These are phyloP conservation scores for Penicillium digitatum DNA, from an alignment of 2,329 filamentous ascomycete species.

Conservation along the genomic window DNA sequence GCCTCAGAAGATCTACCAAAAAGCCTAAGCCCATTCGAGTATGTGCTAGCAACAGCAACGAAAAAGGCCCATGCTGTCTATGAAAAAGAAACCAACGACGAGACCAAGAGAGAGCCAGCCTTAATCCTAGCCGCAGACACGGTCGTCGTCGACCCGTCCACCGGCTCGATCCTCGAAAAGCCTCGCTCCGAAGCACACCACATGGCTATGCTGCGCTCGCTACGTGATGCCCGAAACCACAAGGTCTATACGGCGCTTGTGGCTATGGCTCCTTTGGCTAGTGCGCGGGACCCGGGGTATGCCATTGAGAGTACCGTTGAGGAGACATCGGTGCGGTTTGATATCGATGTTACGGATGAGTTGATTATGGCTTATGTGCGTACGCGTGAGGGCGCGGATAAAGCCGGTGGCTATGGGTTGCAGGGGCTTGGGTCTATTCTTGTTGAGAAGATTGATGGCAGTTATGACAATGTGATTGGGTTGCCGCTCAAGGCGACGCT, in stretches of 20 bases:
- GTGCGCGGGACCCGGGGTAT: conserved; percentile 80
- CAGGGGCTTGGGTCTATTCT: conserved; percentile 84
- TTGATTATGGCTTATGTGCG: conserved; percentile 65
- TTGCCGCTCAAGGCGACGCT: conserved; percentile 75
- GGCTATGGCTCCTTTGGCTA: conserved; percentile 75
- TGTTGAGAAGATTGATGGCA: conserved; percentile 83
- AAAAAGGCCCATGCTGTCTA: conserved; percentile 79
- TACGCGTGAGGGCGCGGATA: conserved; percentile 89
- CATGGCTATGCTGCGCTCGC: conserved; percentile 72
- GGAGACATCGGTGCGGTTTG: conserved; percentile 89
- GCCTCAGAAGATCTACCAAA: conserved; percentile 86
- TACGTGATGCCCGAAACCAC: conserved; percentile 74
- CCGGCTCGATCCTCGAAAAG: conserved; percentile 84
- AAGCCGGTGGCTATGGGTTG: conserved; percentile 92
- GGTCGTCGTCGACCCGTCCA: conserved; percentile 67
- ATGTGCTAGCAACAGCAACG: conserved; percentile 80
- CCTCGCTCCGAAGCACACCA: conserved; percentile 78
- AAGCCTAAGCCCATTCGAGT: conserved; percentile 74
- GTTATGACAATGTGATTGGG: conserved; percentile 90
- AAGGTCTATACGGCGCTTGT: conserved; percentile 82
- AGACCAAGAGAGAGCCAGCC: conserved; percentile 63
- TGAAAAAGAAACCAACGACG: conserved; percentile 54
- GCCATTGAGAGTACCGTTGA: conserved; percentile 75
- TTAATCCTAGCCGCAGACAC: conserved; percentile 90
- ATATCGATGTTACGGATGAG: conserved; percentile 69